Conservation (phyloP, 225 moss, liverwort and hornwort species). For the Lunularia cruciata region DNA sequence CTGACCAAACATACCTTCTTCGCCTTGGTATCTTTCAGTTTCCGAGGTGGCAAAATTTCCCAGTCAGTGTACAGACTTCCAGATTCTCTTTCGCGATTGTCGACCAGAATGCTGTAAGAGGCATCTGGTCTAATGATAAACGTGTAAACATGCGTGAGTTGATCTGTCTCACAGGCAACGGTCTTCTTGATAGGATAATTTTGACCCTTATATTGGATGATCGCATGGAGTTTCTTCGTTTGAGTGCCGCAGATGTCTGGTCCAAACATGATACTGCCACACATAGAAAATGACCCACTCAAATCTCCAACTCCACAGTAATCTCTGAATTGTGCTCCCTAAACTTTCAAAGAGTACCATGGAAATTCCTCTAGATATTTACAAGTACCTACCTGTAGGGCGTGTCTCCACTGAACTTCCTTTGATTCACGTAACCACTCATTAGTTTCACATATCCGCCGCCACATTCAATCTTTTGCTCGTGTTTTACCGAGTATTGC, state of each 20-base stretch:
- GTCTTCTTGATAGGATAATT: conserved; percentile 77
- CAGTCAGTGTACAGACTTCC: conserved; percentile 80
- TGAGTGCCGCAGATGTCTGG: conserved; percentile 86
- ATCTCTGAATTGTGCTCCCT: not conserved
- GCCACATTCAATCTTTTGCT: conserved; percentile 69
- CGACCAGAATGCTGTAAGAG: conserved; percentile 79
- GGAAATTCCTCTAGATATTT: not conserved
- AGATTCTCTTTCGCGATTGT: conserved; percentile 75
- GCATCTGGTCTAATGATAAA: conserved; percentile 80
- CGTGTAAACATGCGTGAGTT: conserved; percentile 88
- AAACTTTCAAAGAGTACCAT: not conserved
- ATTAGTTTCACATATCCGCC: conserved; percentile 70
- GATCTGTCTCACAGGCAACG: conserved; percentile 77
- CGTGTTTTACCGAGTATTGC: conserved; percentile 58
- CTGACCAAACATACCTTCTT: conserved; percentile 85
- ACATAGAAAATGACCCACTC: not conserved
- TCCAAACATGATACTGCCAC: conserved; percentile 91
- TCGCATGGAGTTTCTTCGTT: conserved; percentile 84
- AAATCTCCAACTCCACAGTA: not conserved
- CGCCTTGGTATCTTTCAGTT: conserved; percentile 60
- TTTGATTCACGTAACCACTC: conserved; percentile 64
- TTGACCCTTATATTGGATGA: conserved; percentile 87
- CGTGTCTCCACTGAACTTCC: conserved; percentile 56
- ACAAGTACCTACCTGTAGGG: conserved; percentile 59
- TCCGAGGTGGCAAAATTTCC: conserved; percentile 74